These are phyloP conservation scores for Miscanthus lutarioriparius DNA, from an alignment of 176 grass and related monocot species.

Conservation along the genomic window DNA sequence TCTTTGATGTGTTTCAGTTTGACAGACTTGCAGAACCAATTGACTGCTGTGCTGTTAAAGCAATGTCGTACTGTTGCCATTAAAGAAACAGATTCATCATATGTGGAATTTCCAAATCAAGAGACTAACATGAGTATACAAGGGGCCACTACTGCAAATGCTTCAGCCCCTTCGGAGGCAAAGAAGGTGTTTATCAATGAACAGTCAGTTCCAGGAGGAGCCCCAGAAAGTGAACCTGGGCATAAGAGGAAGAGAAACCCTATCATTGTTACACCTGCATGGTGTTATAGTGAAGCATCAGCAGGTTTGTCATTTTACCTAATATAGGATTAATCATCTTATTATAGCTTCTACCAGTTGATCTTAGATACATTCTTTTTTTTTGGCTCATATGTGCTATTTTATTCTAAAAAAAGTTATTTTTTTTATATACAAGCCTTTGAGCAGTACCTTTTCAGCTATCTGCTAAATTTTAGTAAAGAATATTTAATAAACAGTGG, in stretches of 20 bases:
- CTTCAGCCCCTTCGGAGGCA: conserved; percentile 47
- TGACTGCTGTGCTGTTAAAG: conserved; percentile 68
- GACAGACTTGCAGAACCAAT: conserved; percentile 94
- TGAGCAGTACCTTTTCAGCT: not conserved
- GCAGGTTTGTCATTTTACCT: conserved; percentile 59
- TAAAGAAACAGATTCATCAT: conserved; percentile 38
- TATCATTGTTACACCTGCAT: conserved; percentile 91
- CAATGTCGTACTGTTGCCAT: conserved; percentile 52
- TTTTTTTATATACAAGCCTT: not conserved
- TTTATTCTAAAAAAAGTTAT: not conserved
- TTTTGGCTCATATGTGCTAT: not conserved
- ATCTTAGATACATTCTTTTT: conserved; percentile 13
- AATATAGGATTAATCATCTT: conserved; percentile 19
- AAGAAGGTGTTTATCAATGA: conserved; percentile 51
- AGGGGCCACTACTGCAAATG: conserved; percentile 29
- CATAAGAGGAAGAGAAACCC: conserved; percentile 90
- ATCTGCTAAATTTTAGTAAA: not conserved
- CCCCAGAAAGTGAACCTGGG: conserved; percentile 51
- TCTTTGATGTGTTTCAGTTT: conserved; percentile 66
- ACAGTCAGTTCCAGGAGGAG: conserved; percentile 39
- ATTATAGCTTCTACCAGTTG: conserved; percentile 29
- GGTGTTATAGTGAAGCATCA: conserved; percentile 84
- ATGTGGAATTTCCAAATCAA: conserved; percentile 49
- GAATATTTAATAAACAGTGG: not conserved
- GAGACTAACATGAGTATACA: conserved; percentile 38